Conservation (phyloP, 768 basidiomycete species). For the Leucocoprinus leucothites region DNA sequence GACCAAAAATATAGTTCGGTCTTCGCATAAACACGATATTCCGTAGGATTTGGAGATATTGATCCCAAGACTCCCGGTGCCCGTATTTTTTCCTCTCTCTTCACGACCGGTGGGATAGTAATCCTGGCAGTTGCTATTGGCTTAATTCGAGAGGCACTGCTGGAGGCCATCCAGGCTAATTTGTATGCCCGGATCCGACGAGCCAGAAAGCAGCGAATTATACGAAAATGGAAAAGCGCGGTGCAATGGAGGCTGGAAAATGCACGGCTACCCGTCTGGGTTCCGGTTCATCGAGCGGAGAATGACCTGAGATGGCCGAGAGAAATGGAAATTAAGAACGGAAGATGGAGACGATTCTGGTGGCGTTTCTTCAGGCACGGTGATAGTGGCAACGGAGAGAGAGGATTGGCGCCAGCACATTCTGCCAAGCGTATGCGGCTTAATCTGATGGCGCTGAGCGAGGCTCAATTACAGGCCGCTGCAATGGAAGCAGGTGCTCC, state of each 20-base stretch:
- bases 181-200: slow-evolving; percentile 54
- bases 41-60: slow-evolving; percentile 81
- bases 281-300: slow-evolving; percentile 19
- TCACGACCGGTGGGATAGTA: slow-evolving; percentile 58
- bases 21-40: slow-evolving; percentile 1
- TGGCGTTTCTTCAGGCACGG: neutral
- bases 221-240: slow-evolving; percentile 55
- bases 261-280: slow-evolving; percentile 49
- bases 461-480: slow-evolving; percentile 53
- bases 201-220: slow-evolving; percentile 46
- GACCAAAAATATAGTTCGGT: neutral
- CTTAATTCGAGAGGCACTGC: slow-evolving; percentile 64
- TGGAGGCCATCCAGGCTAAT: slow-evolving; percentile 69
- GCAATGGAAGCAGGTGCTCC: slow-evolving; percentile 69
- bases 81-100: slow-evolving; percentile 59
- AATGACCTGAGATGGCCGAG: neutral
- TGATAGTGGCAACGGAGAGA: neutral
- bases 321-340: neutral
- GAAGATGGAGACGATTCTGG: slow-evolving; percentile 6
- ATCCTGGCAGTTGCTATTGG: slow-evolving; percentile 62
- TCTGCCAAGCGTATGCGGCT: slow-evolving; percentile 49
- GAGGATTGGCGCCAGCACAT: slow-evolving; percentile 19
- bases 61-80: slow-evolving; percentile 45
- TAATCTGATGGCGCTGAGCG: slow-evolving; percentile 59
- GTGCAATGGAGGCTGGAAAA: slow-evolving; percentile 62